phyloP scores from a whole-genome alignment of 352 stramenopile species.

The Phytopythium helicoides region DNA sequence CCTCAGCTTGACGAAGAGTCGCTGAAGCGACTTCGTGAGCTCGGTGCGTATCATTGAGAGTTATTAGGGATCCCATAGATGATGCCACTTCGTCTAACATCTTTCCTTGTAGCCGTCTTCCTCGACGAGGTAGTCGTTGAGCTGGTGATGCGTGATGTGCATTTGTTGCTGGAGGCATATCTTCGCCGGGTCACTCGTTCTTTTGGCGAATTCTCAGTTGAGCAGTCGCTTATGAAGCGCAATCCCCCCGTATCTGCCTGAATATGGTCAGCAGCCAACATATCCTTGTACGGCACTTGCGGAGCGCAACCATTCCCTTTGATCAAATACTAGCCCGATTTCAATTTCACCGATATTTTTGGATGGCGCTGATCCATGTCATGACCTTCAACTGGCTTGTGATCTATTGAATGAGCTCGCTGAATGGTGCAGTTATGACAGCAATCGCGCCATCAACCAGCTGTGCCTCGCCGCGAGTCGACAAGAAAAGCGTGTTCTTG shows the following conservation, averaged over 20 bases:
- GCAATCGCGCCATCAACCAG: background rate
- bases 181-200: constrained; percentile 48
- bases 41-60: constrained; percentile 30
- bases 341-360: no score
- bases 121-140: constrained; percentile 80
- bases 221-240: constrained; percentile 42
- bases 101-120: constrained; percentile 49
- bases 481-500: constrained; percentile 3
- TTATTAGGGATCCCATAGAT: no score
- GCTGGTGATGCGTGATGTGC: constrained; percentile 73
- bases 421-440: constrained; percentile 7
- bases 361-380: no score
- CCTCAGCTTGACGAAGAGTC: constrained; percentile 24
- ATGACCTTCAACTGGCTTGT: no score
- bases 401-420: background rate
- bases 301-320: no score
- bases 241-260: constrained; percentile 21
- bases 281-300: no score
- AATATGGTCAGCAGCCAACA: background rate
- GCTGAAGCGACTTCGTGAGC: constrained; percentile 44
- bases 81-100: background rate
- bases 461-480: background rate
- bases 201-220: constrained; percentile 64
- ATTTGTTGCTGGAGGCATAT: constrained; percentile 65
- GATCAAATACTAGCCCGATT: no score